Conservation (phyloP, 78 protist species). For the Dictyostelium brefeldianum region DNA sequence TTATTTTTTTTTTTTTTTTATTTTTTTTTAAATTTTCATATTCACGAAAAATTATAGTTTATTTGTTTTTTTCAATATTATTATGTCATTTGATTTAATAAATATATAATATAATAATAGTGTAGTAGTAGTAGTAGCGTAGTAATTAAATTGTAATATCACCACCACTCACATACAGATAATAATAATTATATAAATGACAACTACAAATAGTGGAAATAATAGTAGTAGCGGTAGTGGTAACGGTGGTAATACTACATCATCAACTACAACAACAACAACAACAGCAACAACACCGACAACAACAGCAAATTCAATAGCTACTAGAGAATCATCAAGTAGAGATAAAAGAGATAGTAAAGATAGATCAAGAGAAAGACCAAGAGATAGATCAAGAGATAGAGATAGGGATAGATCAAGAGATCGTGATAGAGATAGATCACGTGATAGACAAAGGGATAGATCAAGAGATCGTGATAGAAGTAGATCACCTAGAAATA, state of each 20-base stretch:
- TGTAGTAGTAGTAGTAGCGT: too few species aligned
- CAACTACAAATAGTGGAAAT: too few species aligned
- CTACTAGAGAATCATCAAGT: neutral
- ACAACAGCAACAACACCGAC: neutral
- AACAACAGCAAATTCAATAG: neutral
- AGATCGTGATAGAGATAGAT: neutral
- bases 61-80: too few species aligned
- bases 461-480: neutral
- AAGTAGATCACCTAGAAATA: neutral
- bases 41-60: too few species aligned
- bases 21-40: too few species aligned
- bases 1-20: too few species aligned
- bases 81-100: too few species aligned
- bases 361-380: neutral
- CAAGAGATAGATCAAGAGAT: slow-evolving; percentile 15
- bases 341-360: neutral
- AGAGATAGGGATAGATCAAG: slow-evolving; percentile 4
- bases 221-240: neutral
- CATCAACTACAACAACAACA: neutral
- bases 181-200: too few species aligned
- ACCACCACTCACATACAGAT: too few species aligned
- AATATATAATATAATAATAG: too few species aligned
- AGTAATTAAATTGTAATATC: too few species aligned
- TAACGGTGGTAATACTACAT: neutral
- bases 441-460: slow-evolving; percentile 12